Evolutionary conservation across 129 eudicot genomes (phyloP).

Genomic region (Chrysanthemum seticuspe): DNA sequence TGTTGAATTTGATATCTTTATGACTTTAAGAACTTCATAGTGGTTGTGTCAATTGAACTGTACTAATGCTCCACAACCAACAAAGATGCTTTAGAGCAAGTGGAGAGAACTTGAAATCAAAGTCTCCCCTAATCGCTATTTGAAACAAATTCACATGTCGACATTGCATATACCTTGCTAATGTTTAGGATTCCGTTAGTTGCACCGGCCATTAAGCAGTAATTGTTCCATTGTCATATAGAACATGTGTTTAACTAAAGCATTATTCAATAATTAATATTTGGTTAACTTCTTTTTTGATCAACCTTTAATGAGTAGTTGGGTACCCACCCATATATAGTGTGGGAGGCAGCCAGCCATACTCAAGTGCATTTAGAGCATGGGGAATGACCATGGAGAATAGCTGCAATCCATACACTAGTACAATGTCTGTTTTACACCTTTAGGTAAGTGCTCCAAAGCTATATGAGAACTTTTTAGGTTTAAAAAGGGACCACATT

Average conservation of each 20-base stretch:
- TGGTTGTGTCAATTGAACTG: not conserved
- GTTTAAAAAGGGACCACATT: not conserved
- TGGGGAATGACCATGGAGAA: conserved; percentile 11
- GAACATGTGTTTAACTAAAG: not conserved
- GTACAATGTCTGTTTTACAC: not conserved
- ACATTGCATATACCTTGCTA: not conserved
- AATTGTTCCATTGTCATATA: not conserved
- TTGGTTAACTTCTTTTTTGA: not conserved
- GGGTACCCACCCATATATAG: conserved; percentile 19
- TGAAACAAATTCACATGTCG: not conserved
- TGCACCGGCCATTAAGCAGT: not conserved
- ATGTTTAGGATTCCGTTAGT: not conserved
- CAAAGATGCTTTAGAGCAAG: not conserved
- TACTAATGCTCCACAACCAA: not conserved
- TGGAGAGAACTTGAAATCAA: conserved; percentile 6
- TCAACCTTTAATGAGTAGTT: conserved; percentile 7
- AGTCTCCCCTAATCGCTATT: conserved; percentile 15
- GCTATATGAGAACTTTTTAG: not conserved
- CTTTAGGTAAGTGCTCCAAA: conserved; percentile 6
- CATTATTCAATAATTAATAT: not conserved
- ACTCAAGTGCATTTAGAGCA: conserved; percentile 25
- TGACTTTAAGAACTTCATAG: not conserved
- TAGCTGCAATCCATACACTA: conserved; percentile 24
- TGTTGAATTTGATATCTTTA: not conserved
- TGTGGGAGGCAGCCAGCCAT: conserved; percentile 17